Percentiles rank a stretch among this genome's conserved stretches.
Conservation (phyloP, 345 rosid species). For the sweet orange (Citrus sinensis) region DNA sequence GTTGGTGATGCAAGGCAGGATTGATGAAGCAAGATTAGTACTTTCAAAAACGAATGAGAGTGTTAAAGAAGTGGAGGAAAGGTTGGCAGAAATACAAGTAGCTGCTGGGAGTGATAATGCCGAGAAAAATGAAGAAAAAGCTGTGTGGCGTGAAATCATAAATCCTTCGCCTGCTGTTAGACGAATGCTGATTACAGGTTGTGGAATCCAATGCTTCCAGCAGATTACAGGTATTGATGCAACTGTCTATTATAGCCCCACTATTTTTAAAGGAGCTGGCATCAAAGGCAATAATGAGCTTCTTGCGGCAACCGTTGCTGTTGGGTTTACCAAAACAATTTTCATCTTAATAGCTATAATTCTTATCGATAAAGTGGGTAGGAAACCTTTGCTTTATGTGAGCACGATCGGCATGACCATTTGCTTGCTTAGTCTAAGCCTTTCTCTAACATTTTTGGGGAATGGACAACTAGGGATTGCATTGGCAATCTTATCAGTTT, state of each 20-base stretch:
- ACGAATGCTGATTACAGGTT: slow-evolving; percentile 52
- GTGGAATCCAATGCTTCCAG: slow-evolving; percentile 67
- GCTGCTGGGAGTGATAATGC: slow-evolving; percentile 36
- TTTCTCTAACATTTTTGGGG: slow-evolving; percentile 33
- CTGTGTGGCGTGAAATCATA: slow-evolving; percentile 50
- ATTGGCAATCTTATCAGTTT: slow-evolving; percentile 41
- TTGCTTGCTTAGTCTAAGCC: slow-evolving; percentile 45
- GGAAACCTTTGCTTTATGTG: slow-evolving; percentile 58
- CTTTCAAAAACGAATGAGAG: slow-evolving; percentile 40
- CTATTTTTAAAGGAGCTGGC: slow-evolving; percentile 52
- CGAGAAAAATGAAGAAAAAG: slow-evolving; percentile 27
- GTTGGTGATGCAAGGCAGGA: slow-evolving; percentile 48
- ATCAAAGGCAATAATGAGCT: slow-evolving; percentile 36
- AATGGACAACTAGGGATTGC: slow-evolving; percentile 32
- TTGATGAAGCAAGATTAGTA: slow-evolving; percentile 52
- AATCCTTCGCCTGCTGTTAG: slow-evolving; percentile 44
- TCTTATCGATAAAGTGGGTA: slow-evolving; percentile 55
- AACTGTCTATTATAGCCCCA: slow-evolving; percentile 67
- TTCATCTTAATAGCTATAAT: slow-evolving; percentile 56
- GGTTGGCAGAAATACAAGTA: slow-evolving; percentile 48
- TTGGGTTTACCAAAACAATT: slow-evolving; percentile 56
- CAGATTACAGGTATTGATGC: slow-evolving; percentile 72
- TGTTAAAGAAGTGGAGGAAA: slow-evolving; percentile 51
- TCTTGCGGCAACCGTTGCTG: slow-evolving; percentile 69
- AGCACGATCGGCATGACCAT: slow-evolving; percentile 66